Conservation (phyloP, 2,329 filamentous ascomycete genomes). For the Ophiocordyceps camponoti-saundersi region DNA sequence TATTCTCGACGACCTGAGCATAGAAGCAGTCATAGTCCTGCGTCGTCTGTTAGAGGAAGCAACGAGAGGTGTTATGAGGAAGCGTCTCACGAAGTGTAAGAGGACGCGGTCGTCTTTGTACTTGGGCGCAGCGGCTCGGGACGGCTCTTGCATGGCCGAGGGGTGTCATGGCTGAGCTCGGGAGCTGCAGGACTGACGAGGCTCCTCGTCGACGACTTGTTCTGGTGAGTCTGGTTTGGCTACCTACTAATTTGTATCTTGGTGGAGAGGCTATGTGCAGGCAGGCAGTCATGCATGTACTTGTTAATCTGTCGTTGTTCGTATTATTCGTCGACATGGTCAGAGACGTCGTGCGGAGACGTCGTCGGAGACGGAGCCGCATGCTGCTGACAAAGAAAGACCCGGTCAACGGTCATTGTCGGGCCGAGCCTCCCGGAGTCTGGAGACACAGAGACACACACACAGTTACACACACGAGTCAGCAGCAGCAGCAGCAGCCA, state of each 20-base stretch:
- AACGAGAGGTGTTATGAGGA: too few relatives aligned
- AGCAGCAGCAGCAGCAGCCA: too few relatives aligned
- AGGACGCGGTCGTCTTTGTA: constrained; percentile 51
- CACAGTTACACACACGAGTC: too few relatives aligned
- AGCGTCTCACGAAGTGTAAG: constrained; percentile 56
- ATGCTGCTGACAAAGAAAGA: not conserved
- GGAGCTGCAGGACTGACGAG: not conserved
- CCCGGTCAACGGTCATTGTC: not conserved
- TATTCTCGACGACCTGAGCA: constrained; percentile 74
- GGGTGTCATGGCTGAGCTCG: not conserved
- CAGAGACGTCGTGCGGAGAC: too few relatives aligned
- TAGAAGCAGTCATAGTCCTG: constrained; percentile 88
- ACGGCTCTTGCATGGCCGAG: constrained; percentile 3
- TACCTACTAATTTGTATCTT: too few relatives aligned
- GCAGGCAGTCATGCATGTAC: too few relatives aligned
- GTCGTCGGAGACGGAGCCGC: not conserved
- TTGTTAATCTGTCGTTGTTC: not conserved
- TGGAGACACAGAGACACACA: not conserved
- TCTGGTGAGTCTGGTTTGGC: not conserved
- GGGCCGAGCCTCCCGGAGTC: not conserved
- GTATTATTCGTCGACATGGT: too few relatives aligned
- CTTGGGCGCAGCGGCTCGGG: constrained; percentile 13
- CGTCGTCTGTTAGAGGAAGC: not conserved
- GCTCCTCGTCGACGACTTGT: too few relatives aligned
- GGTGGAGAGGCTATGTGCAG: too few relatives aligned